Base-by-base conservation (phyloP, 2,329 filamentous ascomycete genomes). In the Dendrostoma leiphaemia region DNA sequence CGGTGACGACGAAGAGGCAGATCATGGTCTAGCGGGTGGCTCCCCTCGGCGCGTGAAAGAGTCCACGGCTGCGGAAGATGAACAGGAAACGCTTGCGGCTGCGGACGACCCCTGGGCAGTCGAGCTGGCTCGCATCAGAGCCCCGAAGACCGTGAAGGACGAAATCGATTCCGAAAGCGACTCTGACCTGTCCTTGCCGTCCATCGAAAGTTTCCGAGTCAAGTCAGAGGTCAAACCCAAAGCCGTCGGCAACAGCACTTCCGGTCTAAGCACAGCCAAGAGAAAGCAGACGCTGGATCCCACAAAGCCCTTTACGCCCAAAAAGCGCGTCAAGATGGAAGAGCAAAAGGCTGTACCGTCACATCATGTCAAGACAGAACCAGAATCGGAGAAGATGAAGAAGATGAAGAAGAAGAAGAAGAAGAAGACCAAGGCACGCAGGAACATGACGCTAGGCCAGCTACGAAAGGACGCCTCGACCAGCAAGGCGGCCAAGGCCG, bases 381-480 rank as follows among this genome's bases (percentile, higher is more conserved):
- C 31, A 6, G 26, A 24, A 24, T 52, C 7, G 51, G 23, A 40
- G 51, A 59, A 45, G 37, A 32, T n/a, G 13, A n/a, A n/a, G n/a
- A n/a, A n/a, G n/a, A n/a, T n/a, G 12, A 37, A 28, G n/a, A 35
- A 24, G 17, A 50, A 46, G n/a, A 40, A 7, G 4, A 44, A 40
- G 8, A 32, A 10, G 31, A 23, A 13, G 23, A 28, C 4, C 6
- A 60, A 60, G 48, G 51, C 43, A 32, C 17, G 32, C 3, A 58
- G 55, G 6, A 19, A 41, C 7, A 41, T 47, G 13, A 63, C 61
- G 6, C 54, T 68, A 6, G 62, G 60, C 4, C 60, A 61, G 4
- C 57, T 66, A 21, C 66, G 65, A 31, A 62, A 60, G 40, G 61
- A 60, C 8, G 62, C 59, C 23, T 57, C 56, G 43, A 61, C 29